Evolutionary conservation across 352 stramenopile species (phyloP), one percentile per base, ranked within the genome.

Genomic region (Globisporangium apiculatum): DNA sequence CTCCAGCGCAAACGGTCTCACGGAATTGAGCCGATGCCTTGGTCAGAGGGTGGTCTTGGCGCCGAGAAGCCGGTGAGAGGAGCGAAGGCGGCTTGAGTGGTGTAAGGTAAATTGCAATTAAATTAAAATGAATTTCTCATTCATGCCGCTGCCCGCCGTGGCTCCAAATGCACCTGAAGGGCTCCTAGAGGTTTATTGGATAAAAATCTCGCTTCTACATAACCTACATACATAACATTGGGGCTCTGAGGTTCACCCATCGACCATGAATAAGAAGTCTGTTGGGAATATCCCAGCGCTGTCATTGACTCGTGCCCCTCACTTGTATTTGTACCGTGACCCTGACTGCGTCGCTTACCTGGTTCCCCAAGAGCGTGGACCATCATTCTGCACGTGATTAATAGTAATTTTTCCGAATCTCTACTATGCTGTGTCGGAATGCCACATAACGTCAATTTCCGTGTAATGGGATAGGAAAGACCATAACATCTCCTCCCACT

Each of bases 181-280:
- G 24, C 17, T 40, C 48, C 24, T 52, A 52, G 5, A 53, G 18
- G 10, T 14, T 53, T 41, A n/a, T 43, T 10, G 6, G 5, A 43
- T 9, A 10, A 43, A 53, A 53, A 53, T 9, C 18, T 53, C 24
- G 9, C 37, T 14, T 9, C 48, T 52, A 38, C 48, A 53, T 53
- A 53, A 43, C 38, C 38, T 43, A 43, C 38, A 43, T 43, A 43
- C 38, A 53, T 17, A 53, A 53, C 7, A n/a, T 53, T 53, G 48
- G 0, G 24, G 11, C 48, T 3, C 31, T 53, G 48, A 53, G 48
- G 18, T 40, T 53, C 31, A 53, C 35, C 11, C 31, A 53, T n/a
- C 6, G 48, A 53, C 48, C 48, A 40, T 53, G 48, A 53, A 42
- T 24, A 41, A 41, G 48, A 12, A 53, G 14, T 53, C 48, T 53